Base-by-base conservation (phyloP, 2,329 filamentous ascomycete genomes). In the Botrytis galanthina region DNA sequence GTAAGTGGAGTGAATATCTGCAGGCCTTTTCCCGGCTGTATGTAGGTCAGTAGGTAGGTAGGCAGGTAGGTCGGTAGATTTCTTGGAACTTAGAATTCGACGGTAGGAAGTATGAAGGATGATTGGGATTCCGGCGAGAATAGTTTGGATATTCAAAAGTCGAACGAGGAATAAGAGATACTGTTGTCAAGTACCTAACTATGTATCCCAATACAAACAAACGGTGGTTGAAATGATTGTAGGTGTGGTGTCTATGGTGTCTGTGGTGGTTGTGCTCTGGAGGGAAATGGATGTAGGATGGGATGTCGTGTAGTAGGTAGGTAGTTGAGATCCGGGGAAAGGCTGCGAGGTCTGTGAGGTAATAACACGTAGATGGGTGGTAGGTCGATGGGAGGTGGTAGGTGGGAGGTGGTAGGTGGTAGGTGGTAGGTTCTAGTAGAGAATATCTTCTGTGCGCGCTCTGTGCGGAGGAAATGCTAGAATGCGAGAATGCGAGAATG, bases 1-100 rank as follows among this genome's bases (percentile, higher is more conserved):
- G 48, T 57, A 39, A 42, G 5, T 54, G 60, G 4, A 29, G 22
- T 62, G 32, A 54, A 29, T 68, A 54, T 72, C 26, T 69, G 63
- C 71, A 72, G 51, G 44, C 39, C 54, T 12, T 64, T 46, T 51
- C 59, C 61, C 32, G 62, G 62, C 39, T 39, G 54, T 71, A n/a
- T 62, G 37, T 67, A 26, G 22, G 63, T 46, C 10, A 0, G 39
- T 44, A 44, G 16, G 42, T 39, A 22, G 14, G 60, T 29, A n/a
- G 3, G 59, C 39, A 37, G 10, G 59, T 61, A n/a, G 26, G 39
- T 51, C 1, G 48, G 48, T 51, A 16, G 26, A 44, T 44, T 39
- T 71, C 37, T 57, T 48, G n/a, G 22, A 46, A 66, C 26, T 42
- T n/a, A 26, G 46, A 44, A 39, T 69, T 57, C 22, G 46, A 54